phyloP scores from a whole-genome alignment of 768 basidiomycete species.

The Tephrocybe sp. region DNA sequence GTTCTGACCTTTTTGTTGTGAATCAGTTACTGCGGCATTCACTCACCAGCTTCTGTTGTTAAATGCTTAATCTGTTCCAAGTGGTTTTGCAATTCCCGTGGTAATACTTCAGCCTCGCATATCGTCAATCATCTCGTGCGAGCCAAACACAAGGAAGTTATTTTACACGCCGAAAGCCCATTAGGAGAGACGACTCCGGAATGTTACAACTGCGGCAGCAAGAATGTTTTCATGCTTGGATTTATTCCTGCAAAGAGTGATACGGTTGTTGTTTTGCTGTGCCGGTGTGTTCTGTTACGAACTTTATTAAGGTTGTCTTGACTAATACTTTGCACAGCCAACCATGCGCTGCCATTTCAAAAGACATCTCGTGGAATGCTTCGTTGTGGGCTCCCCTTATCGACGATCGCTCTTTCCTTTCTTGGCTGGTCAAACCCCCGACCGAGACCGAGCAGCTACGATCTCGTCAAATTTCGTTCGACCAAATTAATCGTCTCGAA shows the following conservation, averaged over 20 bases:
- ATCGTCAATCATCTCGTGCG: constrained; percentile 99
- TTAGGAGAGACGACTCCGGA: constrained; percentile 97
- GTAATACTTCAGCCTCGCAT: constrained; percentile 96
- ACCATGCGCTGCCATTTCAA: constrained; percentile 95
- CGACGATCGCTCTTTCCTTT: constrained; percentile 97
- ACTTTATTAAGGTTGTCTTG: not conserved
- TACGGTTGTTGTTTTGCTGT: constrained; percentile 95
- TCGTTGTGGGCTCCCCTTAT: constrained; percentile 98
- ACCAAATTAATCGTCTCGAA: constrained; percentile 95
- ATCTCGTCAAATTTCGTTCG: constrained; percentile 95
- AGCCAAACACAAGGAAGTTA: constrained; percentile 98
- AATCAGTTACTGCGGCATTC: constrained; percentile 93
- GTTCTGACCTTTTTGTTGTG: constrained; percentile 13
- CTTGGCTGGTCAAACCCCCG: constrained; percentile 97
- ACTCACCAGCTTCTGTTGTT: constrained; percentile 95
- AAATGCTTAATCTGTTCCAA: constrained; percentile 90
- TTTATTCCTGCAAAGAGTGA: constrained; percentile 99
- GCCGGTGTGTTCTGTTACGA: constrained; percentile 61
- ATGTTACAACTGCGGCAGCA: constrained; percentile 99
- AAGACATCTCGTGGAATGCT: constrained; percentile 99
- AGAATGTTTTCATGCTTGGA: constrained; percentile 99
- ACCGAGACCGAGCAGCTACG: constrained; percentile 94
- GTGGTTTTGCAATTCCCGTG: constrained; percentile 99
- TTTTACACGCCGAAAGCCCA: constrained; percentile 91
- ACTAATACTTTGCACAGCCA: constrained; percentile 52